Base-by-base conservation (phyloP, 208 protist genomes). In the Wallacemonas sp. region DNA sequence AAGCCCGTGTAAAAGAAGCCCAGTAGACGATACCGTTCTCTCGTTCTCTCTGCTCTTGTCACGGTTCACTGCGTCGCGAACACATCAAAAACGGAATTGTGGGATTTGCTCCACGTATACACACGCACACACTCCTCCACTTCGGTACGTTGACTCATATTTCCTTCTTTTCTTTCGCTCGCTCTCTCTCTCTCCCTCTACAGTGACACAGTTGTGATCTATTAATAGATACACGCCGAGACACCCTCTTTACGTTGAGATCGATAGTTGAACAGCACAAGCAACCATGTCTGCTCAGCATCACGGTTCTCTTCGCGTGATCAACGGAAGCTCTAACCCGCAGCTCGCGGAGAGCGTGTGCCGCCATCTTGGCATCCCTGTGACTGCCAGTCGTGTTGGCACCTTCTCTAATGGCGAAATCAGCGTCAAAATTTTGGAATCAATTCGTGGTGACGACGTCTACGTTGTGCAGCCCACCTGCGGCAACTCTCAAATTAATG, bases 391-490 rank as follows among this genome's bases (percentile, higher is more conserved):
- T 60, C 81, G 73, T 19, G 91, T 96, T 33, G 85, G 86, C 17
- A 55, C 70, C 38, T 96, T 96, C 64, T 87, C 91, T 17, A 96
- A 96, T 69, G 91, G 91, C 53, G 88, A 96, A 74, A 94, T 79
- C 9, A 87, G 87, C 71, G 78, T 96, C 15, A 91, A 91, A 66
- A 84, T 96, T 61, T 67, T 91, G 26, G 83, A 94, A 56, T 93
- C 88, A 1, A 91, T 94, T 51, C 87, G 91, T 34, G 91, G 91
- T 41, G 91, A 96, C 61, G 98, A 99, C 75, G 80, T 99, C 44
- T 99, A 97, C 70, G 89, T 99, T 19, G 89, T 99, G 41, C 96
- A 99, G 70, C 82, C 94, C 9, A 98, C 97, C 3, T 98, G 93
- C 66, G 64, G 94, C 78, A 93, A 93, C 68, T 74, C 71, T 24